These are phyloP conservation scores for Naganishia vishniacii DNA, from an alignment of 768 basidiomycete genomes.

Conservation along the genomic window DNA sequence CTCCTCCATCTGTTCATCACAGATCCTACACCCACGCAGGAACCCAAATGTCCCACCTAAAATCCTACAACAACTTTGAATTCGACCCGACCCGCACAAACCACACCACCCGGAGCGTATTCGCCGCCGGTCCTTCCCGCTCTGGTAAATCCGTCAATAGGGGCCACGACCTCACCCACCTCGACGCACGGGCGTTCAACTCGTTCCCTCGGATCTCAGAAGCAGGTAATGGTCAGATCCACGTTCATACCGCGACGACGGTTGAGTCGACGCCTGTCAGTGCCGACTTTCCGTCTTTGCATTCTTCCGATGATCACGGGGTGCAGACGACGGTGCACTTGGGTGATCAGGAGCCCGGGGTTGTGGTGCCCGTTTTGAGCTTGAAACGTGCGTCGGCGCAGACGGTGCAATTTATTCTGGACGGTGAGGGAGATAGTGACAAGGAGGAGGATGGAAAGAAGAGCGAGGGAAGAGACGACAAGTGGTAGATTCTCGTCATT, in stretches of 20 bases:
- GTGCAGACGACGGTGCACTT: not conserved
- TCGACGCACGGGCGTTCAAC: conserved; percentile 12
- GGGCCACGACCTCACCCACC: conserved; percentile 11
- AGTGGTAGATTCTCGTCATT: not conserved
- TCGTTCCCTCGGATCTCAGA: not conserved
- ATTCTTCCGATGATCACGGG: not conserved
- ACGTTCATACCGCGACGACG: conserved; percentile 13
- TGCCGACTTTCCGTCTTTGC: not conserved
- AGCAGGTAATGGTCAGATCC: conserved; percentile 3
- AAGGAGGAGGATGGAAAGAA: not conserved
- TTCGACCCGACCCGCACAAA: conserved; percentile 1
- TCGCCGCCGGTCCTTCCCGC: not conserved
- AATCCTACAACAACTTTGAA: conserved; percentile 20
- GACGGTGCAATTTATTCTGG: not conserved
- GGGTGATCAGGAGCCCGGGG: too few species aligned
- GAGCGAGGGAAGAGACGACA: not conserved
- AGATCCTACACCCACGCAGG: conserved; percentile 1
- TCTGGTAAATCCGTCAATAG: conserved; percentile 1
- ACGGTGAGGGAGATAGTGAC: not conserved
- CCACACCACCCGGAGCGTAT: not conserved
- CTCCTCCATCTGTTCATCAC: not conserved
- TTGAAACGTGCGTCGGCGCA: not conserved
- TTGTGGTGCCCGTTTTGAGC: not conserved
- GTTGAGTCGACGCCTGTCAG: not conserved
- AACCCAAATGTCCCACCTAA: conserved; percentile 10